Percentiles rank a stretch among this genome's conserved stretches.
Conservation (phyloP, 495 filamentous ascomycete species). For the Xylaria sp. region DNA sequence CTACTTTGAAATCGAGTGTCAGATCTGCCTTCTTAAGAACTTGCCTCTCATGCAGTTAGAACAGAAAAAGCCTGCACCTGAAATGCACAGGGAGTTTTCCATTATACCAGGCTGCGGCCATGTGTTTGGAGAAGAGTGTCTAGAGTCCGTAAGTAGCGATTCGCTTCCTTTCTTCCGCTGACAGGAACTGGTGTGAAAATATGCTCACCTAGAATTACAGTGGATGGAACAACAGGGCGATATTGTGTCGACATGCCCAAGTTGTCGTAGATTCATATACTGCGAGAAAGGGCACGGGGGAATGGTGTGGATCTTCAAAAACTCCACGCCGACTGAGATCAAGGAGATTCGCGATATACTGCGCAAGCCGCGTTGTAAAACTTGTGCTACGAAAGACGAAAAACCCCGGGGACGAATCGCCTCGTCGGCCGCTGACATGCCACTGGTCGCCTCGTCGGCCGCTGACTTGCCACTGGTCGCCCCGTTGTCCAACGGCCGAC, state of each 20-base stretch:
- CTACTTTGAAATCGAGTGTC: not conserved
- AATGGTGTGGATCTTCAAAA: no score
- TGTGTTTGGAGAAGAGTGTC: not conserved
- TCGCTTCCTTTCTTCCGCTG: not conserved
- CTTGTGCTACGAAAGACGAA: not conserved
- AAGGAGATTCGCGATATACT: not conserved
- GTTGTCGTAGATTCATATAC: not conserved
- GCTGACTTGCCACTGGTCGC: no score
- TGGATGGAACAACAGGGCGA: not conserved
- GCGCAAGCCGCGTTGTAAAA: not conserved
- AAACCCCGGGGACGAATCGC: not conserved
- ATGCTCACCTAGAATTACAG: not conserved
- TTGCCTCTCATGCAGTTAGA: not conserved
- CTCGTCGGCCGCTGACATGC: no score
- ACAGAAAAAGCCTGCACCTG: not conserved
- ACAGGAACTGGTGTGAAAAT: not conserved
- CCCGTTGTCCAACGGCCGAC: no score
- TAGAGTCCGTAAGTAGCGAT: not conserved
- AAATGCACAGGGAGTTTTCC: not conserved
- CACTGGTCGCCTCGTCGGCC: no score
- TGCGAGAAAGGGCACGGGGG: not conserved
- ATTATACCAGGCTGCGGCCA: conserved; percentile 1
- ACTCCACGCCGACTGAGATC: no score
- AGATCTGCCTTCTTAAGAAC: not conserved
- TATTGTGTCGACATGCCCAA: not conserved